A percentile compares a stretch with the other conserved stretches of the same genome.
phyloP scores from a whole-genome alignment of 345 rosid genomes.

The Angophora floribunda region DNA sequence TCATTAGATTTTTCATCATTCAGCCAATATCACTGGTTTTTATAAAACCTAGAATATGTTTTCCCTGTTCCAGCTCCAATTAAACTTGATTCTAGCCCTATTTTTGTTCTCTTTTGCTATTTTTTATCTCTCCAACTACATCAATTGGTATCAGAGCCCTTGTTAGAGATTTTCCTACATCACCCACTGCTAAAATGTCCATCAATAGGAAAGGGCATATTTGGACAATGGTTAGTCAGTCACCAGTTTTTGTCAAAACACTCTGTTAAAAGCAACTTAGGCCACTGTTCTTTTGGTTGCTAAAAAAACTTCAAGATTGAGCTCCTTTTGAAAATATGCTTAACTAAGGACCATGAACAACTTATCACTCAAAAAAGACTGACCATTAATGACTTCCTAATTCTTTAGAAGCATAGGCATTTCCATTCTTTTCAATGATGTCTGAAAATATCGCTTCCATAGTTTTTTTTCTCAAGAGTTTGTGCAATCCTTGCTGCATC shows the following conservation, averaged over 20 bases:
- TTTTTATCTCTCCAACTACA: background rate
- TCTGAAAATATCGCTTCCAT: background rate
- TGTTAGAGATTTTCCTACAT: background rate
- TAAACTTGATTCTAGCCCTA: background rate
- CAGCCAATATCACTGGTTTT: background rate
- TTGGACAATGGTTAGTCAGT: background rate
- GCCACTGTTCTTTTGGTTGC: background rate
- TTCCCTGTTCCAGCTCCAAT: background rate
- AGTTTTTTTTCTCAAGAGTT: background rate
- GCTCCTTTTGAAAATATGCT: background rate
- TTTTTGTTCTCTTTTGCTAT: background rate
- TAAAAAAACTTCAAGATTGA: background rate
- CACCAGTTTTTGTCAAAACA: background rate
- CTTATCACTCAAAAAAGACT: background rate
- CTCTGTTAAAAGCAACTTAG: background rate
- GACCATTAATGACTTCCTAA: background rate
- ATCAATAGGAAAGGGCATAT: background rate
- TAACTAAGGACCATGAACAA: background rate
- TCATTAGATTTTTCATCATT: background rate
- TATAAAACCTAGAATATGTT: background rate
- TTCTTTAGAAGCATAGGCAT: background rate
- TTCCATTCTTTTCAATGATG: background rate
- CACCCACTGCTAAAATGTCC: background rate
- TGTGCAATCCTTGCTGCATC: background rate
- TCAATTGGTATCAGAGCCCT: background rate